These are phyloP conservation scores for Papiliotrema terrestris DNA, from an alignment of 1,284 basidiomycete genomes.

Conservation along the genomic window DNA sequence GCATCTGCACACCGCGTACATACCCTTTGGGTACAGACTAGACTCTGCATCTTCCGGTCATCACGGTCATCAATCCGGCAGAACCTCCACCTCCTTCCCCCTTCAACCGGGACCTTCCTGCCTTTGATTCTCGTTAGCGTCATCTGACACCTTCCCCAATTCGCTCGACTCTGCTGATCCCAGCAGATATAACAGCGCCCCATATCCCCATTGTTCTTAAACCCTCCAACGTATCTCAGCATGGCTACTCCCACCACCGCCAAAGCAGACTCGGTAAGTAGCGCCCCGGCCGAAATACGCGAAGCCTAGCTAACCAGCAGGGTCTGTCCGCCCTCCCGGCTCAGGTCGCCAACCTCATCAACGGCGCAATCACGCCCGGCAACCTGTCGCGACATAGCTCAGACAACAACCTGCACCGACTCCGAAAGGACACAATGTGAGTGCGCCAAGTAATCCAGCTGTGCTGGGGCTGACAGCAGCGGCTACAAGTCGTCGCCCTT, in stretches of 20 bases:
- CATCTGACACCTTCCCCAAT: background rate
- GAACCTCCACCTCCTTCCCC: background rate
- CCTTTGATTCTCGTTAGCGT: background rate
- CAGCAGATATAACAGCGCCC: background rate
- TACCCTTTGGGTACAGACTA: too few species aligned
- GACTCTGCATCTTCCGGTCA: too few species aligned
- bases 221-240: background rate
- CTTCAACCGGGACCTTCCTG: background rate
- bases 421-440: constrained; percentile 44
- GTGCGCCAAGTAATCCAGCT: constrained; percentile 6
- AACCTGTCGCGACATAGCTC: constrained; percentile 13
- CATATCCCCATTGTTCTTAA: background rate
- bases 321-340: constrained; percentile 16
- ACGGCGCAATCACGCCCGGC: constrained; percentile 11
- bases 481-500: constrained; percentile 49
- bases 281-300: too few species aligned
- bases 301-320: constrained; percentile 7
- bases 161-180: background rate
- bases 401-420: constrained; percentile 19
- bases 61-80: too few species aligned
- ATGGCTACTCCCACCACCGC: background rate
- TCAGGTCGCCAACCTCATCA: constrained; percentile 25
- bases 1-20: too few species aligned
- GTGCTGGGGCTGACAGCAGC: constrained; percentile 15
- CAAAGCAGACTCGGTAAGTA: background rate